Percentiles rank a stretch among this genome's conserved stretches.
phyloP scores from a whole-genome alignment of 352 stramenopile species.

The Globisporangium paddicum region DNA sequence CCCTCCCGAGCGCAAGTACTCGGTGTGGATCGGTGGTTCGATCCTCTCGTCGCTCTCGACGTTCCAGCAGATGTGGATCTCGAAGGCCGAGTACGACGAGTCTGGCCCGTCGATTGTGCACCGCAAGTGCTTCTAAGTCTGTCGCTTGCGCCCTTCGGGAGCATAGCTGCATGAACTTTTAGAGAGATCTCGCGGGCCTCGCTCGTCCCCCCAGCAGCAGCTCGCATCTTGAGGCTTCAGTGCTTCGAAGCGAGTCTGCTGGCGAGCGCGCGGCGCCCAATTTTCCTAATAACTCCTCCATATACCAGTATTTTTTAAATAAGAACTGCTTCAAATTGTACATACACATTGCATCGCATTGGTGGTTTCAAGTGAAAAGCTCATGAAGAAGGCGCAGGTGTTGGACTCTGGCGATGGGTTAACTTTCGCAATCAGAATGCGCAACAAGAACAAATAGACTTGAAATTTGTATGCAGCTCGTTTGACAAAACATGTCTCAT shows the following conservation, averaged over 20 bases:
- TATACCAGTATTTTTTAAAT: slow-evolving; percentile 10
- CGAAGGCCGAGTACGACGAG: slow-evolving; percentile 97
- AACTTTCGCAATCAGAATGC: no score
- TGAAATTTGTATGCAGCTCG: background rate
- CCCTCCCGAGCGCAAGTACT: slow-evolving; percentile 95
- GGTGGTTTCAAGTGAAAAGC: no score
- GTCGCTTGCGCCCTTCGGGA: no score
- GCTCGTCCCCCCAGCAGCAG: no score
- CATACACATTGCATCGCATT: no score
- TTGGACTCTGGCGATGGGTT: background rate
- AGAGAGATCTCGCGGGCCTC: background rate
- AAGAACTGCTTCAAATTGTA: background rate
- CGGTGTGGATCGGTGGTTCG: slow-evolving; percentile 96
- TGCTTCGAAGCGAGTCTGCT: slow-evolving; percentile 31
- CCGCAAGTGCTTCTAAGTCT: slow-evolving; percentile 89
- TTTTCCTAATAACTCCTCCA: background rate
- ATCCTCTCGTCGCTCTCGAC: slow-evolving; percentile 96
- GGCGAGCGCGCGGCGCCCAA: background rate
- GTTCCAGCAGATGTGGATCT: slow-evolving; percentile 99
- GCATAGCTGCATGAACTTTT: background rate
- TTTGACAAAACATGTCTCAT: background rate
- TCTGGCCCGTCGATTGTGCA: slow-evolving; percentile 95
- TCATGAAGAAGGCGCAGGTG: no score
- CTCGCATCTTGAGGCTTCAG: slow-evolving; percentile 41
- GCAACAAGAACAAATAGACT: background rate